Base-by-base conservation (phyloP, 2,329 filamentous ascomycete genomes). In the Tolypocladium amazonense region DNA sequence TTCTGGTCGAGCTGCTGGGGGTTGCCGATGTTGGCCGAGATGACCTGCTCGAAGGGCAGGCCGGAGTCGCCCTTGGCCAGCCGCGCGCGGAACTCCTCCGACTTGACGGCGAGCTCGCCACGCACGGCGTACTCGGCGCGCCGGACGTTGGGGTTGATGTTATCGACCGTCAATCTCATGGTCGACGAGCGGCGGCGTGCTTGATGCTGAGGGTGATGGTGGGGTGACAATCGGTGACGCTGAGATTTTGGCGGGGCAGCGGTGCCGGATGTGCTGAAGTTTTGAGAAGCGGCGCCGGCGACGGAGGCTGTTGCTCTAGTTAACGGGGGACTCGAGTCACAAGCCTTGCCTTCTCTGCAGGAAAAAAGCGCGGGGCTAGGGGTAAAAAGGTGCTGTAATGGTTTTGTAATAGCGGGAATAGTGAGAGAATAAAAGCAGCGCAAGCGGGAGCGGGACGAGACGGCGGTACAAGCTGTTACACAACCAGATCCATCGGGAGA, bases 1-100 rank as follows among this genome's bases (percentile, higher is more conserved):
- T 97, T 95, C 82, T 99, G 94, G 77, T 97, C 94, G 64, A 99
- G 86, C 78, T 99, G 94, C 77, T 99, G 94, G 4, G 94, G 94
- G 80, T 99, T 99, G 71, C 94, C 94, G 71, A 99, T 99, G 79
- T 99, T 99, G 76, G 94, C 94, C 64, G 90, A 92, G 77, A 99
- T 93, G 75, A 99, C 88, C 62, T 91, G 83, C 68, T 90, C 81
- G 75, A 99, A 99, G 56, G 94, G 93, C 57, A 97, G 81, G 70
- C 61, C 57, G 61, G 69, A 73, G 66, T 74, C 81, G 67, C 82
- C 84, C 64, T 84, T 82, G 65, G 79, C 78, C 62, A 97, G 80
- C 69, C 83, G 81, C 58, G 88, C 87, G 62, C 93, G 88, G 78
- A 93, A 96, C 75, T 91, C 84, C 78, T 99, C 94, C 18, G 92